Conservation (phyloP, 352 stramenopile species). For the Globisporangium spinosum region DNA sequence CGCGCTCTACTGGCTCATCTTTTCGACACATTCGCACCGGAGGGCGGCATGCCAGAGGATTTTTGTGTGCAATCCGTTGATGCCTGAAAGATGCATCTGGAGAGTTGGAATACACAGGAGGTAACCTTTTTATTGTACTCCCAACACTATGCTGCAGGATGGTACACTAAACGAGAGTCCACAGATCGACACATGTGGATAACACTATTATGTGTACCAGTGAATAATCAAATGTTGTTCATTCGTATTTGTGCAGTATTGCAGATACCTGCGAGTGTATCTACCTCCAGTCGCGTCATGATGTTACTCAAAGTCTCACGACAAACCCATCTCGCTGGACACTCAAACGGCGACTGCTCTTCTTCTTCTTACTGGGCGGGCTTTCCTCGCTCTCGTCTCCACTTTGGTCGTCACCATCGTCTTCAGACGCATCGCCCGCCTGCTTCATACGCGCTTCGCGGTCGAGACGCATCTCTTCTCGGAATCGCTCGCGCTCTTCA, state of each 20-base stretch:
- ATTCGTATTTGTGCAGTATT: neutral
- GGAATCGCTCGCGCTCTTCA: slow-evolving; percentile 7
- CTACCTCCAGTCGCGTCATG: neutral
- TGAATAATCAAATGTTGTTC: neutral
- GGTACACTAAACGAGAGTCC: neutral
- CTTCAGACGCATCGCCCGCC: neutral
- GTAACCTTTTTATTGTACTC: neutral
- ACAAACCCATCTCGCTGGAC: slow-evolving; percentile 17
- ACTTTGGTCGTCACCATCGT: neutral
- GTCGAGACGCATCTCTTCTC: slow-evolving; percentile 13
- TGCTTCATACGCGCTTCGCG: slow-evolving; percentile 4
- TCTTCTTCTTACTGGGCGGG: slow-evolving; percentile 6
- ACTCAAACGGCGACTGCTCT: slow-evolving; percentile 11
- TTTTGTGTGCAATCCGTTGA: neutral
- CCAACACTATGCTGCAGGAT: neutral
- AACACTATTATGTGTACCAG: neutral
- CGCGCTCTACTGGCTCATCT: neutral
- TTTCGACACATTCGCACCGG: neutral
- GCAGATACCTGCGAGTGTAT: no score
- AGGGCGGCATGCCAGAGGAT: neutral
- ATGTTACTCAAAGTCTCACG: slow-evolving; percentile 10
- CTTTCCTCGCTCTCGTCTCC: neutral
- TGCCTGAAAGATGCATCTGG: neutral
- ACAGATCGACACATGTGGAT: neutral
- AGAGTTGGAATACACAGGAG: neutral